Evolutionary conservation across 352 stramenopile species (phyloP), one percentile per base, ranked within the genome.

Genomic region (Sclerospora graminicola): DNA sequence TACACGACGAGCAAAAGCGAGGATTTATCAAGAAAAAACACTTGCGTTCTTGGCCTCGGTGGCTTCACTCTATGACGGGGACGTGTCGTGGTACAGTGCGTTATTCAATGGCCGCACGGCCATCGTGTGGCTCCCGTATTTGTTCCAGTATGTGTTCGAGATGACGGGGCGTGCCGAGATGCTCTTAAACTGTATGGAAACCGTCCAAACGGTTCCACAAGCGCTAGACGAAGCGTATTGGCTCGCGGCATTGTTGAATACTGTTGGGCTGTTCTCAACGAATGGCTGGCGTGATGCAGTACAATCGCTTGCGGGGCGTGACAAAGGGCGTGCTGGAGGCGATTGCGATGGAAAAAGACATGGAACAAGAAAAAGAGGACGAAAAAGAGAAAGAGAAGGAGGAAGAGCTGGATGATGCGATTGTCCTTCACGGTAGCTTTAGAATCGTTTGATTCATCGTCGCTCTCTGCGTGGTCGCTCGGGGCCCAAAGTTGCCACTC

Each of bases 81-180:
- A 31, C 15, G 40, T 68, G 18, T 31, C 57, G 6, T 67, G 48
- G 57, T 64, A 48, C 8, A 33, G 31, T 6, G 7, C 24, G 4
- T 31, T 72, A 3, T 72, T 72, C 40, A 48, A 44, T 24, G 45
- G 41, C 1, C 27, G 35, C 1, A 54, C 48, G 31, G 46, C 52
- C 23, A 48, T 57, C 16, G 41, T 31, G 1, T 80, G 62, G 48
- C 55, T 69, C 1, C 59, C 65, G 37, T 41, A 53, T 44, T 53
- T 70, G 8, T 67, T 66, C 21, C 57, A 70, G 20, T 60, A 47
- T 23, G 35, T 67, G 14, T 49, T 67, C n/a, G 43, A 57, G 23
- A 55, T 33, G 48, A 46, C 16, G 29, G 75, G 21, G 4, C 46
- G 43, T 29, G 51, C 39, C 36, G 38, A 50, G 15, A 6, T 48